Evolutionary conservation across 441 rosid species (phyloP), one percentile per base, ranked within the genome.

Genomic region (Populus trichocarpa): DNA sequence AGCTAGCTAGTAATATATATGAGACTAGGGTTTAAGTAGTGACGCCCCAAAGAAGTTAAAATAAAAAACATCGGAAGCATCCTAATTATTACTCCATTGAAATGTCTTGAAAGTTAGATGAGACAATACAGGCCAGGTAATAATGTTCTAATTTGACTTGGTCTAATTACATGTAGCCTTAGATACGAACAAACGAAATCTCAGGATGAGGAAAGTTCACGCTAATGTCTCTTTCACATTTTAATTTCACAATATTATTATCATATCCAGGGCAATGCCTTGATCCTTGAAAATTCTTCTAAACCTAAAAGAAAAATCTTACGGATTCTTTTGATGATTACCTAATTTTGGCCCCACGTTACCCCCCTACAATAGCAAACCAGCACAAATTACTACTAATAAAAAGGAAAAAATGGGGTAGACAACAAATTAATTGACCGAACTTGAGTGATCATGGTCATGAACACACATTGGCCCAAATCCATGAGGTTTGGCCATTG

Each of bases 171-270:
- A 61, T 84, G 87, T 81, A 79, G 80, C 79, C 86, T 70, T 35
- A 66, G 40, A 74, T 67, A 75, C 67, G 67, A 61, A 80, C 86
- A 85, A 70, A 83, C 83, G 69, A 77, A 81, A 90, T 90, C 91
- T 86, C 75, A 14, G 16, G 66, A 69, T 3, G 65, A 50, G 77
- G 76, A 81, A 82, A 87, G 80, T 85, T 85, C 83, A 80, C 40
- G 77, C 63, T 78, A 50, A 78, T 87, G 89, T 84, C 78, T 81
- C 78, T 80, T 70, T 71, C 65, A 11, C 18, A 33, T 72, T 32
- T 28, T 12, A 42, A 69, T 42, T 66, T 71, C 42, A 46, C 33
- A 57, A 2, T 22, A 25, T 12, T 22, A 70, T 10, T 30, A 50
- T 40, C 23, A 42, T 65, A 23, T 18, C 38, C 22, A 73, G 63